A percentile compares a stretch with the other conserved stretches of the same genome.
phyloP scores from a whole-genome alignment of 2,329 filamentous ascomycete genomes.

The Xylariaceae sp. region DNA sequence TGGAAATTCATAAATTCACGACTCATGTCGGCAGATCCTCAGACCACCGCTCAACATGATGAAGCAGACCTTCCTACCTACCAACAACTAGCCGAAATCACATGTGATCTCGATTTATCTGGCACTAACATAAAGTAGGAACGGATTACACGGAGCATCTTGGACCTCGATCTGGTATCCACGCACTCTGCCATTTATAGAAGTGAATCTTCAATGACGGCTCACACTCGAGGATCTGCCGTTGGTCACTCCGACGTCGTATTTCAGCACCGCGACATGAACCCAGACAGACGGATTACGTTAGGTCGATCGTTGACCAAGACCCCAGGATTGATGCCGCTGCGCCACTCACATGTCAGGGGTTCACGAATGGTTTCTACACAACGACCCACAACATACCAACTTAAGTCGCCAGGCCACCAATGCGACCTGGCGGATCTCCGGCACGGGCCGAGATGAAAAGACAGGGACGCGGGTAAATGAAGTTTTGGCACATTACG shows the following conservation, averaged over 20 bases:
- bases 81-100: too few species aligned
- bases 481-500: too few species aligned
- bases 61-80: too few species aligned
- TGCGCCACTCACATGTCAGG: background rate
- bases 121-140: background rate
- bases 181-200: background rate
- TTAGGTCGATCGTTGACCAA: background rate
- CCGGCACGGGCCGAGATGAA: conserved; percentile 21
- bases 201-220: background rate
- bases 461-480: background rate
- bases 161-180: background rate
- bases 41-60: too few species aligned
- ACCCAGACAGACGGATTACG: background rate
- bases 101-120: background rate
- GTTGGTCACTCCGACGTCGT: background rate
- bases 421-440: conserved; percentile 37
- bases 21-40: too few species aligned
- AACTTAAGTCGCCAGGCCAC: too few species aligned
- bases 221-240: background rate
- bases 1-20: too few species aligned
- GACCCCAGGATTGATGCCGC: background rate
- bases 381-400: background rate
- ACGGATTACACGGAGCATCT: background rate
- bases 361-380: background rate
- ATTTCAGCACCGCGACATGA: background rate